Evolutionary conservation across 768 basidiomycete species (phyloP).

Genomic region (Rhodotorula graminis): DNA sequence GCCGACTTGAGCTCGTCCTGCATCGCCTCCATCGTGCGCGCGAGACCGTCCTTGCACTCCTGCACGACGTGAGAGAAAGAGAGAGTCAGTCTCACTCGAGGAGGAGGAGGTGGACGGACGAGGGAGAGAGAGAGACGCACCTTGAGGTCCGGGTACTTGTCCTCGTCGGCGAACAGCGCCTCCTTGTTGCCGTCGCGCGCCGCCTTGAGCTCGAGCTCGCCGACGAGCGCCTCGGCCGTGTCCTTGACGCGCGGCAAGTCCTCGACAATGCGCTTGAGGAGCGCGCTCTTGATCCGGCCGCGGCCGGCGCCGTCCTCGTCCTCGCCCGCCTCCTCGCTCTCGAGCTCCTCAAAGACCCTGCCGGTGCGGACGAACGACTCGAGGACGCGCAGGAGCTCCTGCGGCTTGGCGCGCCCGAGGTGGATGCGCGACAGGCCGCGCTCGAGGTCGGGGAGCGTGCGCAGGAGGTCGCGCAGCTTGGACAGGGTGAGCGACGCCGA

Average conservation of each 20-base stretch:
- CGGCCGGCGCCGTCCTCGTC: neutral
- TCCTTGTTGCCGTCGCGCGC: conserved; percentile 66
- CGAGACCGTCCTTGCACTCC: conserved; percentile 22
- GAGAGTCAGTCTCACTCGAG: neutral
- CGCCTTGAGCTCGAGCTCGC: conserved; percentile 57
- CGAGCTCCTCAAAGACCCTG: conserved; percentile 53
- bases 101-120: no score
- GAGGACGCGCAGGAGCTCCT: conserved; percentile 71
- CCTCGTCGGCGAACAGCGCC: conserved; percentile 61
- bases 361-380: conserved; percentile 70
- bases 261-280: conserved; percentile 60
- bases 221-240: conserved; percentile 57
- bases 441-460: conserved; percentile 33
- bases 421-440: conserved; percentile 77
- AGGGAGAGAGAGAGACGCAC: neutral
- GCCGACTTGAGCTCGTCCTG: conserved; percentile 62
- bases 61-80: neutral
- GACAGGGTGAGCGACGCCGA: conserved; percentile 54
- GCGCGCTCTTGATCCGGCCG: conserved; percentile 2
- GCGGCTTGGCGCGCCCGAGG: conserved; percentile 74
- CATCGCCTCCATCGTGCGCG: conserved; percentile 55
- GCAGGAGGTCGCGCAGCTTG: conserved; percentile 46
- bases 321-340: neutral
- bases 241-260: conserved; percentile 63
- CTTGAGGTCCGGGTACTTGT: conserved; percentile 55